Percentiles rank a stretch among this genome's conserved stretches.
These are phyloP conservation scores for Mucor saturninus DNA, from an alignment of 371 early-diverging fungal genomes.

Conservation along the genomic window DNA sequence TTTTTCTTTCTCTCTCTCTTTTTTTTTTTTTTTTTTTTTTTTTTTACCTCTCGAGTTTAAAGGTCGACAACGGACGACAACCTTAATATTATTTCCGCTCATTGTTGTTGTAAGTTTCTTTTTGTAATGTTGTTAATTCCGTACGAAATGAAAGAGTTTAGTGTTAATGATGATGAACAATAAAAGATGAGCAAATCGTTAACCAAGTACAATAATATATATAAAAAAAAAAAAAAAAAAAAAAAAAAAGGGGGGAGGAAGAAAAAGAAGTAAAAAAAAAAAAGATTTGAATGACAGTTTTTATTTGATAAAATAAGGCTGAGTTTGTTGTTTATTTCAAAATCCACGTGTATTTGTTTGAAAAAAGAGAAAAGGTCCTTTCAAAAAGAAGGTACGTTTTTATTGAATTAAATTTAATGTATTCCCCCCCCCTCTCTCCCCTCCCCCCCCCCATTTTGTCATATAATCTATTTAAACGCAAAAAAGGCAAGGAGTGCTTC, in stretches of 20 bases:
- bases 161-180: not conserved
- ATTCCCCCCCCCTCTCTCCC: no score
- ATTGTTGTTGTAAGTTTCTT: slow-evolving; percentile 1
- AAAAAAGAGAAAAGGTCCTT: not conserved
- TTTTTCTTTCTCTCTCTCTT: not conserved
- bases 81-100: slow-evolving; percentile 30
- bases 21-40: not conserved
- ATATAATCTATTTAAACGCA: no score
- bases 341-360: not conserved
- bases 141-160: not conserved
- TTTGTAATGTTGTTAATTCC: not conserved
- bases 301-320: not conserved
- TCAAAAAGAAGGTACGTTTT: slow-evolving; percentile 6
- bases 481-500: not conserved
- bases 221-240: not conserved
- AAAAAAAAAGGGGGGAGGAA: not conserved
- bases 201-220: not conserved
- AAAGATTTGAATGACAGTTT: slow-evolving; percentile 5
- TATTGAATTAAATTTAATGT: slow-evolving; percentile 2
- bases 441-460: no score
- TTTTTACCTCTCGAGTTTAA: slow-evolving; percentile 28
- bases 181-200: not conserved
- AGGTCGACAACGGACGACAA: slow-evolving; percentile 32
- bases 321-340: not conserved
- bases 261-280: not conserved